phyloP scores from a whole-genome alignment of 2,329 filamentous ascomycete genomes.

The Penicillium crustosum region DNA sequence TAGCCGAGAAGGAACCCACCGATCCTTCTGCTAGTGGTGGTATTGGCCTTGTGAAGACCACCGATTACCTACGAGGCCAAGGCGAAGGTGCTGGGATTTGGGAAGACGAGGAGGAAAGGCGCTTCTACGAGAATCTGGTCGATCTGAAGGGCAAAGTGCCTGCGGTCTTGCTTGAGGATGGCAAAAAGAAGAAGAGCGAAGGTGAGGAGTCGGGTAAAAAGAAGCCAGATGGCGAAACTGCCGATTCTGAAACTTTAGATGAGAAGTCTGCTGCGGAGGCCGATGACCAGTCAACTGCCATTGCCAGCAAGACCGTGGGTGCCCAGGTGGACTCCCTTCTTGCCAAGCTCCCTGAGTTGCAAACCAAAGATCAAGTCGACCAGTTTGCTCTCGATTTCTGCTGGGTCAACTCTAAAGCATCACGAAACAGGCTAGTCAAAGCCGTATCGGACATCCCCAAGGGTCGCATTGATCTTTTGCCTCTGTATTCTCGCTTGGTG shows the following conservation, averaged over 20 bases:
- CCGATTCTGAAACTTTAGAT: conserved; percentile 41
- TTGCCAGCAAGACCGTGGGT: conserved; percentile 95
- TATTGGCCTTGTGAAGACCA: conserved; percentile 90
- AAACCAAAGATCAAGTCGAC: conserved; percentile 87
- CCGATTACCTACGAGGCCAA: conserved; percentile 87
- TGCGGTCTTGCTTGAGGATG: conserved; percentile 86
- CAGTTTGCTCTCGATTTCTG: conserved; percentile 95
- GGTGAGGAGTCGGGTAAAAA: conserved; percentile 79
- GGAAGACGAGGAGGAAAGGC: conserved; percentile 96
- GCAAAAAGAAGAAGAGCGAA: conserved; percentile 88
- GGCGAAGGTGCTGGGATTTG: conserved; percentile 92
- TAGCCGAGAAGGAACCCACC: conserved; percentile 77
- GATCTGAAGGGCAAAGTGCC: conserved; percentile 96
- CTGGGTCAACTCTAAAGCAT: conserved; percentile 97
- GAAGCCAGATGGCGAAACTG: conserved; percentile 57
- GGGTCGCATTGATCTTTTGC: conserved; percentile 84
- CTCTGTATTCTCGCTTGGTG: conserved; percentile 86
- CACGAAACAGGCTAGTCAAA: conserved; percentile 89
- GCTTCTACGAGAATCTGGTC: conserved; percentile 96
- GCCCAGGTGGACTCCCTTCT: conserved; percentile 93
- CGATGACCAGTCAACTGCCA: conserved; percentile 88
- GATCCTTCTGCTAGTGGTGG: conserved; percentile 67
- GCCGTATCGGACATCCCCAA: conserved; percentile 93
- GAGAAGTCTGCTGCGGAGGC: conserved; percentile 55
- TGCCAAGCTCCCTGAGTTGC: conserved; percentile 83